These are phyloP conservation scores for Aulographum hederae DNA, from an alignment of 2,329 filamentous ascomycete genomes.

Conservation along the genomic window DNA sequence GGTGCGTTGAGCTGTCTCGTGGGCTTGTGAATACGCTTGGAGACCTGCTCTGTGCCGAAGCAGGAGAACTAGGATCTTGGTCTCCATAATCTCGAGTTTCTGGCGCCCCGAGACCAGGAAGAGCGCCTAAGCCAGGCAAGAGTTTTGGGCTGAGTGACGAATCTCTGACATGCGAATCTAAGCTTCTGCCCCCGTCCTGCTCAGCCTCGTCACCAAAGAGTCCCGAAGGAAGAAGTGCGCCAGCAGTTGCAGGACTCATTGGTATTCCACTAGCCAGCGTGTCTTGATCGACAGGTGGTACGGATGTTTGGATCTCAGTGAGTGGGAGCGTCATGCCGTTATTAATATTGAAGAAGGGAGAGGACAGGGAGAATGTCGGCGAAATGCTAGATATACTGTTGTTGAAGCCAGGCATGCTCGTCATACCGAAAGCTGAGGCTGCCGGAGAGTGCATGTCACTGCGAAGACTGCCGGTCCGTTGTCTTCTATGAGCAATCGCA, in stretches of 20 bases:
- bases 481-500: conserved; percentile 20
- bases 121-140: conserved; percentile 22
- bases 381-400: conserved; percentile 28
- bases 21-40: conserved; percentile 29
- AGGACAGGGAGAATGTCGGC: conserved; percentile 30
- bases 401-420: conserved; percentile 25
- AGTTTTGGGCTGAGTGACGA: conserved; percentile 11
- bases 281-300: conserved; percentile 45
- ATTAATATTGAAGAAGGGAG: conserved; percentile 35
- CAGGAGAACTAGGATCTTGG: conserved; percentile 23
- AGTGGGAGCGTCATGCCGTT: conserved; percentile 40
- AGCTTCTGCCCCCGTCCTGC: conserved; percentile 15
- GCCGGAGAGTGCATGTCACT: conserved; percentile 12
- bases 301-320: conserved; percentile 5
- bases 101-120: conserved; percentile 11
- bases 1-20: conserved; percentile 24
- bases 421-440: conserved; percentile 19
- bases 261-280: conserved; percentile 46
- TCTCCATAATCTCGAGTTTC: conserved; percentile 12
- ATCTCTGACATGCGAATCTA: conserved; percentile 6
- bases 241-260: conserved; percentile 54
- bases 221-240: conserved; percentile 53
- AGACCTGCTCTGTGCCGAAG: conserved; percentile 22
- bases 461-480: conserved; percentile 20
- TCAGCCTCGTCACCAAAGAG: conserved; percentile 47